A percentile compares a stretch with the other conserved stretches of the same genome.
Evolutionary conservation across 2,329 filamentous ascomycete genomes (phyloP).

Genomic region (Fusarium neocosmosporiellum): DNA sequence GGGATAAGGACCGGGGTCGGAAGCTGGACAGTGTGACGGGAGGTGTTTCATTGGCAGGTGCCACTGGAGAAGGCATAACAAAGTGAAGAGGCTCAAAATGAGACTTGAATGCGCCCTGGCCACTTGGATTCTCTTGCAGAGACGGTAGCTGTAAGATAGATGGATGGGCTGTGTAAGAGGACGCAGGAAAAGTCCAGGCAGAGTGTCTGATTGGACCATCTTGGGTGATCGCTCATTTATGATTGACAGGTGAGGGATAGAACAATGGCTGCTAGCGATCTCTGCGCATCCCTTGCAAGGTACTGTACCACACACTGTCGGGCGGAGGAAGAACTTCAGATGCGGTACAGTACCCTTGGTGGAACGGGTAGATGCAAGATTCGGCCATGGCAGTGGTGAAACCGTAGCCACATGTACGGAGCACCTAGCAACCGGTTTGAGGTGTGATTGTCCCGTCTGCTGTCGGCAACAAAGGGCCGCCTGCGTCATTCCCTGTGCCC

Average conservation of each 20-base stretch:
- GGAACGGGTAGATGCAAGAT: constrained; percentile 12
- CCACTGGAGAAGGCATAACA: neutral
- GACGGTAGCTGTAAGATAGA: neutral
- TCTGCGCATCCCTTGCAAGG: neutral
- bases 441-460: constrained; percentile 8
- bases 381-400: constrained; percentile 27
- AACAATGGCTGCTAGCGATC: neutral
- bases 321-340: neutral
- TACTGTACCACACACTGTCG: neutral
- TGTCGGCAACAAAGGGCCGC: constrained; percentile 1
- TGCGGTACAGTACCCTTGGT: neutral
- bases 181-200: neutral
- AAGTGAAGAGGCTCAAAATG: constrained; percentile 17
- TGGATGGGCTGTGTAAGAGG: neutral
- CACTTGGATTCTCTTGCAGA: constrained; percentile 10
- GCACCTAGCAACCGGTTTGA: constrained; percentile 8
- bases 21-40: constrained; percentile 1
- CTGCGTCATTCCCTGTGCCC: constrained; percentile 17
- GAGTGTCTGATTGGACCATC: constrained; percentile 19
- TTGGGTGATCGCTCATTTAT: neutral
- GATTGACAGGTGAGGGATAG: neutral
- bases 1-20: neutral
- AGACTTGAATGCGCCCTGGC: constrained; percentile 1
- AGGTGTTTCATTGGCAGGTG: constrained; percentile 23
- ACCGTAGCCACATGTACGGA: constrained; percentile 20